phyloP scores from a whole-genome alignment of 768 basidiomycete genomes.

The Mycena haematopus region DNA sequence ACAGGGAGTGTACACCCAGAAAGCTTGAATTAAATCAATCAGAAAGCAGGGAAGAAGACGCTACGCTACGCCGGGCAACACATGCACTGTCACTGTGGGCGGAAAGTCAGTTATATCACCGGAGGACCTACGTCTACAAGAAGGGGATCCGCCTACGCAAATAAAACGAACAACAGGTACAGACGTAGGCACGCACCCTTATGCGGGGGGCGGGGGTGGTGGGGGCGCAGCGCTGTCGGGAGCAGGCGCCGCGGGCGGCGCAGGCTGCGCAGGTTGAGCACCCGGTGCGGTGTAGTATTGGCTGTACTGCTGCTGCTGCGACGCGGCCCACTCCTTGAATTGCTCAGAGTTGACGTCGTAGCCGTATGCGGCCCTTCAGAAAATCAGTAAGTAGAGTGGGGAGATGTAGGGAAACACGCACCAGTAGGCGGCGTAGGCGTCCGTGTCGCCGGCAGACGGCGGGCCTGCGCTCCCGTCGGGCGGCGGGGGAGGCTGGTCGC shows the following conservation, averaged over 20 bases:
- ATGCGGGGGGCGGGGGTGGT: constrained; percentile 27
- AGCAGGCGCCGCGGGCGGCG: constrained; percentile 5
- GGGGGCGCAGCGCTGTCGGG: constrained; percentile 19
- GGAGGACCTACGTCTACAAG: constrained; percentile 21
- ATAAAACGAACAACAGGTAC: constrained; percentile 15
- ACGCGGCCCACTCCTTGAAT: constrained; percentile 83
- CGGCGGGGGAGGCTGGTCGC: constrained; percentile 52
- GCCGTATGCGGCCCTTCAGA: constrained; percentile 77
- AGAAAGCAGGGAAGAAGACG: not conserved
- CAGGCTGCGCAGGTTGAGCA: not conserved
- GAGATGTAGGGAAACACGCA: constrained; percentile 33
- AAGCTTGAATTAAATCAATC: too few relatives aligned
- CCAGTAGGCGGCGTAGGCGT: constrained; percentile 70
- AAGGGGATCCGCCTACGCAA: constrained; percentile 22
- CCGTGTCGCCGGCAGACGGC: constrained; percentile 49
- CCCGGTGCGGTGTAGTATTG: constrained; percentile 66
- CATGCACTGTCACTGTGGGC: not conserved
- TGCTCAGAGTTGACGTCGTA: constrained; percentile 85
- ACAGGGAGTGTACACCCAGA: too few relatives aligned
- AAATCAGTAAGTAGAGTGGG: constrained; percentile 15
- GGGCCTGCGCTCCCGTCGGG: constrained; percentile 43
- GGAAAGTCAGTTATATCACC: constrained; percentile 18
- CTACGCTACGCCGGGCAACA: too few relatives aligned
- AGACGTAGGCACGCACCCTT: constrained; percentile 21
- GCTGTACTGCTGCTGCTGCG: constrained; percentile 74